Base-by-base conservation (phyloP, 306 rosid species). In the Alnus glutinosa region DNA sequence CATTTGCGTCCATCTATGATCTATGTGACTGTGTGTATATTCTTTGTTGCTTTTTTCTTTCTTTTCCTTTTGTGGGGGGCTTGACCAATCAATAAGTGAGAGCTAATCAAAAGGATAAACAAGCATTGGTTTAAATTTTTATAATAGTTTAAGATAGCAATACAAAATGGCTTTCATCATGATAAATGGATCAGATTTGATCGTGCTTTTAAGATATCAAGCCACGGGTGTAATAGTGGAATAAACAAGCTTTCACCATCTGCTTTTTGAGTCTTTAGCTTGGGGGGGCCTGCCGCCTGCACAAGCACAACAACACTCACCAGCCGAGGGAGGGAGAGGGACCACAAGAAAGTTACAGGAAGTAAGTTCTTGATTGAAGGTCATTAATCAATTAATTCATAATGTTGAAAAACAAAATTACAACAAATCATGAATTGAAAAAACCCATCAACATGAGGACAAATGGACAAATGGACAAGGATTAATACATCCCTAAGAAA, bases 321-420 rank as follows among this genome's bases (percentile, higher is more conserved):
- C 50, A 8, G 50, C 51, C 30, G 8, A 16, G 16, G 28, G 9
- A 19, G 51, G 51, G 51, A 7, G 9, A 19, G 51, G 51, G 51
- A 7, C 51, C 47, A 67, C 32, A 16, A 67, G 72, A 67, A 67
- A 64, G 48, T 64, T 64, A 75, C 79, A 42, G 46, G 62, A 63
- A 57, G 86, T 84, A 63, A 57, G 86, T 84, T 62, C 70, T 72
- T 36, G 83, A 92, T 75, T 55, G 75, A 85, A 82, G 84, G 81
- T 87, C 78, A 73, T 81, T 83, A 83, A 88, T 81, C 82, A 81
- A 88, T 88, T 88, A 81, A 88, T 85, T 89, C 88, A 87, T 80
- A 82, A 75, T 77, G 90, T 77, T 82, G 7, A 70, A 86, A 86
- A 81, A 79, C 89, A 91, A 50, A 50, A 88, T 77, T 77, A 61